phyloP scores from a whole-genome alignment of 768 basidiomycete genomes.

The Melanogaster broomeanus region DNA sequence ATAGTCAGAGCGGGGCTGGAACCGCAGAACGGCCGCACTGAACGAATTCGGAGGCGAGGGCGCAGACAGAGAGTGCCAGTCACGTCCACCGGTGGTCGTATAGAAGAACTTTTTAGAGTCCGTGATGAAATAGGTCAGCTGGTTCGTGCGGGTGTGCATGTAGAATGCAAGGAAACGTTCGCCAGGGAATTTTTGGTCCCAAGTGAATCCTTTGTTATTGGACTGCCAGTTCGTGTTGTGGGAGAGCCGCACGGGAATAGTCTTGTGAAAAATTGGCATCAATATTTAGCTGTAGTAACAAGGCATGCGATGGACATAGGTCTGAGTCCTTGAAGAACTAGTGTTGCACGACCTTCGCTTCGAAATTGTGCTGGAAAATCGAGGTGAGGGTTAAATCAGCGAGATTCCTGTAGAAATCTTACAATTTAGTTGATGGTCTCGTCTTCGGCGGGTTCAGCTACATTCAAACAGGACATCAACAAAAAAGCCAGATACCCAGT shows the following conservation, averaged over 20 bases:
- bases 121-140: conserved; percentile 92
- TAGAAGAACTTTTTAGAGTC: conserved; percentile 60
- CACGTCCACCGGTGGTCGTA: conserved; percentile 79
- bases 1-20: conserved; percentile 84
- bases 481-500: too few relatives aligned
- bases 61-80: conserved; percentile 60
- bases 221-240: conserved; percentile 92
- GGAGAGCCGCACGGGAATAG: conserved; percentile 76
- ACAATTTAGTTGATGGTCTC: conserved; percentile 75
- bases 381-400: conserved; percentile 5
- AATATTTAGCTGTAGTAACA: not conserved
- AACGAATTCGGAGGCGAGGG: conserved; percentile 82
- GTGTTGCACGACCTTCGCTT: conserved; percentile 65
- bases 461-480: not conserved
- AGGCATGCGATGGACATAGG: conserved; percentile 38
- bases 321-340: conserved; percentile 83
- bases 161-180: conserved; percentile 80
- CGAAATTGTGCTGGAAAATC: conserved; percentile 63
- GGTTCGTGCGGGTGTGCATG: conserved; percentile 76
- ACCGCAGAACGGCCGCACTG: conserved; percentile 72
- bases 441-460: conserved; percentile 82
- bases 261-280: conserved; percentile 41
- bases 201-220: conserved; percentile 91
- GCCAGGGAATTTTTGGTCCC: conserved; percentile 64
- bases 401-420: conserved; percentile 21